phyloP scores from a whole-genome alignment of 1,139 yeast species.

The Starmera stellimalicola region DNA sequence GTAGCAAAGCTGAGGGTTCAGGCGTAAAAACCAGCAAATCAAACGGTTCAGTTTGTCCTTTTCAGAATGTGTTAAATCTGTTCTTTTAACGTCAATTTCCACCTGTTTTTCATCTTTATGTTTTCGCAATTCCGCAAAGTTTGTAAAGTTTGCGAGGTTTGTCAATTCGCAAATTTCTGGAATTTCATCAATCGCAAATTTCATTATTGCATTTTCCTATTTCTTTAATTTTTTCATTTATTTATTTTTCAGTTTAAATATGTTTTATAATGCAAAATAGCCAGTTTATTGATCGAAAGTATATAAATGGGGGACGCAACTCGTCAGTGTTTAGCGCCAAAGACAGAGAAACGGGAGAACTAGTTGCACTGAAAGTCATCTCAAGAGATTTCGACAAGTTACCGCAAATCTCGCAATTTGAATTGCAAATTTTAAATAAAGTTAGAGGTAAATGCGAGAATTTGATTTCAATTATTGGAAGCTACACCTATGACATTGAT shows the following conservation, averaged over 20 bases:
- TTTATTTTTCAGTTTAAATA: too few relatives aligned
- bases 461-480: slow-evolving; percentile 23
- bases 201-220: too few relatives aligned
- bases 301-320: slow-evolving; percentile 25
- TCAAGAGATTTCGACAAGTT: slow-evolving; percentile 38
- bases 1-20: slow-evolving; percentile 55
- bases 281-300: slow-evolving; percentile 7
- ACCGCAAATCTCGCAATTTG: slow-evolving; percentile 38
- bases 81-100: slow-evolving; percentile 61
- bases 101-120: slow-evolving; percentile 79
- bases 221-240: too few relatives aligned
- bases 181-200: too few relatives aligned
- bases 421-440: slow-evolving; percentile 22
- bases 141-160: too few relatives aligned
- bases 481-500: slow-evolving; percentile 21
- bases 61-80: slow-evolving; percentile 24
- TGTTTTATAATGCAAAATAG: too few relatives aligned
- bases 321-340: slow-evolving; percentile 25
- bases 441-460: slow-evolving; percentile 5
- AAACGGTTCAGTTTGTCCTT: slow-evolving; percentile 29
- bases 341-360: slow-evolving; percentile 5
- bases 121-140: too few relatives aligned
- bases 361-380: slow-evolving; percentile 34
- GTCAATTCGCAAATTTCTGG: too few relatives aligned
- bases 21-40: slow-evolving; percentile 47